These are phyloP conservation scores for Rhizoclosmatium sp. DNA, from an alignment of 192 early-diverging fungal genomes.

Conservation along the genomic window DNA sequence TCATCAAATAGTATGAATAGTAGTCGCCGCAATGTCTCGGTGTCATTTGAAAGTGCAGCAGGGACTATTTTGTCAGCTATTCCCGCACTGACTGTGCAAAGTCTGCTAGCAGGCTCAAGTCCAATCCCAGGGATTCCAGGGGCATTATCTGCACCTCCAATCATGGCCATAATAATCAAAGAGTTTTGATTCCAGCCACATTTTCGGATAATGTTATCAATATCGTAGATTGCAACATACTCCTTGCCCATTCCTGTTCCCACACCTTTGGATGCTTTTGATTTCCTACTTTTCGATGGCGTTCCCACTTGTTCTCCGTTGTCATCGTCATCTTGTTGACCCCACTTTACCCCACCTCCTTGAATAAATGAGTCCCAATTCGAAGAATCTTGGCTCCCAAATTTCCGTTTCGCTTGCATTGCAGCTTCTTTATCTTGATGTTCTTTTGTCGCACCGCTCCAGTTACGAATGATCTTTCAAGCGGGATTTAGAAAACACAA, in stretches of 20 bases:
- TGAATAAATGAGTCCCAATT: neutral
- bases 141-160: slow-evolving; percentile 5
- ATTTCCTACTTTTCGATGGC: neutral
- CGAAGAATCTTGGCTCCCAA: neutral
- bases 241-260: slow-evolving; percentile 3
- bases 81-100: neutral
- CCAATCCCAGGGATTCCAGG: slow-evolving; percentile 3
- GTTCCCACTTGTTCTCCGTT: neutral
- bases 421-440: neutral
- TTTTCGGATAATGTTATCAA: neutral
- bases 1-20: neutral
- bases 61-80: neutral
- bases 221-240: neutral
- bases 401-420: neutral
- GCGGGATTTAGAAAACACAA: no score
- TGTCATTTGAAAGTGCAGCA: neutral
- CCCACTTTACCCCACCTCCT: neutral
- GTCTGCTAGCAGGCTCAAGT: neutral
- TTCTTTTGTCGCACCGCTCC: neutral
- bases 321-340: neutral
- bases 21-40: neutral
- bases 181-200: neutral
- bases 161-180: slow-evolving; percentile 3
- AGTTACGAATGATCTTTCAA: slow-evolving; percentile 5
- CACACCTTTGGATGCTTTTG: neutral